These are phyloP conservation scores for Ganoderma leucocontextum DNA, from an alignment of 1,284 basidiomycete species.

Conservation along the genomic window DNA sequence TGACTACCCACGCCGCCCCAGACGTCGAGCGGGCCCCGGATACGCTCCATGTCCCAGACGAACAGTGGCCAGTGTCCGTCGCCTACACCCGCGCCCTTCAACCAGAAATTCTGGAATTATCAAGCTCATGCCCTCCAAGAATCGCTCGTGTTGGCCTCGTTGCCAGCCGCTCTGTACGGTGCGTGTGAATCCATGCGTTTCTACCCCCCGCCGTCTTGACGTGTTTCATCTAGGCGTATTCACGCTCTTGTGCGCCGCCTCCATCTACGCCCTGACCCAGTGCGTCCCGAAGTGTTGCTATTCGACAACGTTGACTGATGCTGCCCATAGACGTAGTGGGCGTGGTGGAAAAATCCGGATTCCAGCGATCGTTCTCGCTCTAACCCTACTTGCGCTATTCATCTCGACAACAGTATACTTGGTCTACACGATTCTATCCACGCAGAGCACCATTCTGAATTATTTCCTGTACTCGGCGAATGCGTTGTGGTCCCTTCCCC, in stretches of 20 bases:
- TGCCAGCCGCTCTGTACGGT: constrained; percentile 4
- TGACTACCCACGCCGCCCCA: constrained; percentile 7
- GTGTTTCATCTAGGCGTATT: neutral
- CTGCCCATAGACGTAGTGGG: neutral
- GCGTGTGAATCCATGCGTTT: neutral
- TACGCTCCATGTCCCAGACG: neutral
- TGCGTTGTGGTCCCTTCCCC: neutral
- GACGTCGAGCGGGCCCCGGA: neutral
- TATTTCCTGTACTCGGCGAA: neutral
- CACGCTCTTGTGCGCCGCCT: neutral
- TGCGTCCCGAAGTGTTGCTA: neutral
- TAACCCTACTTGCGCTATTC: neutral
- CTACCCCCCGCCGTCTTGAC: neutral
- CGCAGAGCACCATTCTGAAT: neutral
- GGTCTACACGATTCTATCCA: neutral
- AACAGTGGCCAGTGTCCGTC: constrained; percentile 1
- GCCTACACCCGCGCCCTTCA: constrained; percentile 2
- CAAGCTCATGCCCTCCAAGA: neutral
- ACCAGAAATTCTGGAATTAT: neutral
- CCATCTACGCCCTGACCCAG: neutral
- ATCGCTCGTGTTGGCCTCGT: neutral
- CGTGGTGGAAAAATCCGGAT: neutral
- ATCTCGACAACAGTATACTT: constrained; percentile 2
- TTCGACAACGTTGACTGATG: neutral
- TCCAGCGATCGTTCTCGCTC: neutral